These are phyloP conservation scores for Sugiyamaella xylanicola DNA, from an alignment of 1,139 yeast genomes.

Conservation along the genomic window DNA sequence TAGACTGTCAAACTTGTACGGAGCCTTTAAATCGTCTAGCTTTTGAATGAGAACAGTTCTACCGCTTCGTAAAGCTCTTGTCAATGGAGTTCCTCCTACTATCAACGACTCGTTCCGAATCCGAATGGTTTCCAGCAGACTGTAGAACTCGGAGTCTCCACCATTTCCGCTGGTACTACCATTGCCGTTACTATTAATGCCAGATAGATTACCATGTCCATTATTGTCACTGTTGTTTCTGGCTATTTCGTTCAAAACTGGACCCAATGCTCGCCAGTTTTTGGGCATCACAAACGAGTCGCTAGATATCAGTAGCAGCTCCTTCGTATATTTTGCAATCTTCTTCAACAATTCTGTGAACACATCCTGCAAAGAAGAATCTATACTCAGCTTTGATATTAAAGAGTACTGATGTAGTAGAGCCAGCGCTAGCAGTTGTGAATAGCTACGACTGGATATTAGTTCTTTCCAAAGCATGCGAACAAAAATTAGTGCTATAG, in stretches of 20 bases:
- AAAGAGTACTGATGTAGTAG: constrained; percentile 32
- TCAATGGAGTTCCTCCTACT: constrained; percentile 32
- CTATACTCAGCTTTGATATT: constrained; percentile 23
- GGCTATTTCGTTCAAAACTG: constrained; percentile 50
- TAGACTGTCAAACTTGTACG: constrained; percentile 29
- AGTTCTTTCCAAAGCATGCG: constrained; percentile 75
- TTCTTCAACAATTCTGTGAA: constrained; percentile 40
- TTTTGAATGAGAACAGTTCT: constrained; percentile 27
- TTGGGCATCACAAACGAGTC: constrained; percentile 79
- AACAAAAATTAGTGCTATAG: constrained; percentile 58
- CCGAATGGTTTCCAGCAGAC: constrained; percentile 40
- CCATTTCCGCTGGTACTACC: constrained; percentile 11
- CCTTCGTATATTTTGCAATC: constrained; percentile 27
- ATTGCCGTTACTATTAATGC: neutral
- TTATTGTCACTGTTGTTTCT: neutral
- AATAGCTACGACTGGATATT: constrained; percentile 48
- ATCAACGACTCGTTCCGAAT: constrained; percentile 38
- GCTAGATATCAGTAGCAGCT: constrained; percentile 55
- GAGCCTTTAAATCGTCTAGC: constrained; percentile 31
- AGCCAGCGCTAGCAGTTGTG: constrained; percentile 39
- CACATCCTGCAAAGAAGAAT: constrained; percentile 15
- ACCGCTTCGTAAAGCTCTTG: constrained; percentile 30
- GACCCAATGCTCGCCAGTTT: constrained; percentile 65
- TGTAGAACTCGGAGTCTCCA: constrained; percentile 30
- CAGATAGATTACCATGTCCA: neutral